Conservation (phyloP, 148 eudicot species). For the Fagopyrum homotropicum region DNA sequence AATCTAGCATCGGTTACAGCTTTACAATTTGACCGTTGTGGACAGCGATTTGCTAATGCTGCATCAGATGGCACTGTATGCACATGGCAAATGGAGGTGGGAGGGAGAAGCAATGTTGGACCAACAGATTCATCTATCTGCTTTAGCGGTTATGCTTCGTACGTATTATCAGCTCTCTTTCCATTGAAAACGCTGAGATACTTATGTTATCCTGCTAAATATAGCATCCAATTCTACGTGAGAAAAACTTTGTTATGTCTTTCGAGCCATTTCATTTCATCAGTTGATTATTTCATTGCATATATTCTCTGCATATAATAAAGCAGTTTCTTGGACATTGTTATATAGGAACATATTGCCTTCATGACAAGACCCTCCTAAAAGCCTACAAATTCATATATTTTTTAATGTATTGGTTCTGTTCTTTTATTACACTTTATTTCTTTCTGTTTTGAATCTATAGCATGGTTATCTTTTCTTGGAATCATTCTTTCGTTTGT, state of each 20-base stretch:
- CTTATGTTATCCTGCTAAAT: background rate
- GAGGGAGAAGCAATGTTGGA: conserved; percentile 83
- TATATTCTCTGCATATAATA: background rate
- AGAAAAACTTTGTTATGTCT: background rate
- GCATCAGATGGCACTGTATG: conserved; percentile 96
- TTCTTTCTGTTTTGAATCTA: background rate
- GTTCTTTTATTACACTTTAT: background rate
- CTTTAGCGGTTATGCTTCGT: conserved; percentile 89
- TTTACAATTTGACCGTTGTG: conserved; percentile 76
- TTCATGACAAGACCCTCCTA: background rate
- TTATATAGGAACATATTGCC: background rate
- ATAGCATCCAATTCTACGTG: background rate
- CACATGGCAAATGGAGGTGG: conserved; percentile 98
- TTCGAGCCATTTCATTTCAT: background rate
- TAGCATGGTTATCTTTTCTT: background rate
- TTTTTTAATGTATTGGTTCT: background rate
- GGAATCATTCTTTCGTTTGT: background rate
- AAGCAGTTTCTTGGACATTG: background rate
- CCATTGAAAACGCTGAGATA: background rate
- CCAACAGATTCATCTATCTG: conserved; percentile 91
- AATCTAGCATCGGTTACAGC: conserved; percentile 84
- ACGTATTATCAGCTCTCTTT: conserved; percentile 23
- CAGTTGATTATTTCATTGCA: background rate
- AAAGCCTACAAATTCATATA: background rate
- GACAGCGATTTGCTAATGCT: conserved; percentile 85